These are phyloP conservation scores for Draba incana DNA, from an alignment of 345 rosid genomes.

Conservation along the genomic window DNA sequence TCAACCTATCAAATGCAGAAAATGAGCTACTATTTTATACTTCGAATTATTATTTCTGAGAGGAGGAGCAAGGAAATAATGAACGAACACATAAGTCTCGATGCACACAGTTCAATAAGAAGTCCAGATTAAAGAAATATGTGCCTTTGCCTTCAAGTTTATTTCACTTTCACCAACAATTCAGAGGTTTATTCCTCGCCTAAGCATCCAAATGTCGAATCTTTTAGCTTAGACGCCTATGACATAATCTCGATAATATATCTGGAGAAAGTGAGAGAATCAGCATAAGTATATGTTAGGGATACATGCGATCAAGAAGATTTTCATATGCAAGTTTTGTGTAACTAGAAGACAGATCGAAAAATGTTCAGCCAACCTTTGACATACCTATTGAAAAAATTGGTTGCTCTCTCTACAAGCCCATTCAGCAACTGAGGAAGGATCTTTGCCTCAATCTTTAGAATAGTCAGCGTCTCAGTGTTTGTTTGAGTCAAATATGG, in stretches of 20 bases:
- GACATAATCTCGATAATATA: conserved; percentile 53
- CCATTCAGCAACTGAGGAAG: conserved; percentile 37
- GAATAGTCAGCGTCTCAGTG: conserved; percentile 41
- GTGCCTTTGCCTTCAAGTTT: conserved; percentile 51
- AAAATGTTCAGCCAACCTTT: conserved; percentile 19
- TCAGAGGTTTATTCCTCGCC: conserved; percentile 49
- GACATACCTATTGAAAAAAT: conserved; percentile 67
- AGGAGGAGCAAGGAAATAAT: too few species aligned
- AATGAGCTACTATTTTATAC: conserved; percentile 8
- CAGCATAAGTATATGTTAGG: conserved; percentile 23
- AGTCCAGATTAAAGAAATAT: not conserved
- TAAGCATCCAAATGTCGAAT: conserved; percentile 44
- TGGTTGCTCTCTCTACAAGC: conserved; percentile 56
- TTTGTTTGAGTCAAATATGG: conserved; percentile 53
- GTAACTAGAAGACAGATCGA: conserved; percentile 16
- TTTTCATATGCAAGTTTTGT: not conserved
- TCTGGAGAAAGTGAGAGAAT: conserved; percentile 53
- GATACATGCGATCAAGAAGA: conserved; percentile 27
- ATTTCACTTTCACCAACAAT: conserved; percentile 55
- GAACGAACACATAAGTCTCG: too few species aligned
- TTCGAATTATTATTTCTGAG: conserved; percentile 17
- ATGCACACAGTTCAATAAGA: too few species aligned
- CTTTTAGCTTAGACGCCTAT: conserved; percentile 44
- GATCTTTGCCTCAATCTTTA: conserved; percentile 46
- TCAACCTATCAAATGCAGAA: conserved; percentile 62